Conservation (phyloP, 2,329 filamentous ascomycete species). For the Epicoccum nigrum region DNA sequence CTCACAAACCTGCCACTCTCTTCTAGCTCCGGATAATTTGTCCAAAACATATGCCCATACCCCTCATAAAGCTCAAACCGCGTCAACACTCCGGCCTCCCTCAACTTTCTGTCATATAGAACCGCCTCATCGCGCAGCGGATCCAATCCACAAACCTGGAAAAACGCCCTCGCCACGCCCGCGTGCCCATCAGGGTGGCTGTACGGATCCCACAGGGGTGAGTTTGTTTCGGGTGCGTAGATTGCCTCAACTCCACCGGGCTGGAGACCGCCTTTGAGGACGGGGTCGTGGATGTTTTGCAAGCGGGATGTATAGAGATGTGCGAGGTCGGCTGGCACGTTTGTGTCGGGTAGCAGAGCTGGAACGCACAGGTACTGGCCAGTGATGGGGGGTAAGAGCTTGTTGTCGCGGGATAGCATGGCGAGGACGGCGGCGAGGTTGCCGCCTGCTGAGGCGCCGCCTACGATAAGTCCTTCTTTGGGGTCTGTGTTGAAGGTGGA, state of each 20-base stretch:
- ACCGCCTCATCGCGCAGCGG: conserved; percentile 58
- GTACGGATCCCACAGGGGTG: conserved; percentile 41
- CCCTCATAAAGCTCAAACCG: conserved; percentile 52
- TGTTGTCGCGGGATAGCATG: conserved; percentile 51
- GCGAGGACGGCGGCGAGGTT: conserved; percentile 58
- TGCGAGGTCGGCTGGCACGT: conserved; percentile 49
- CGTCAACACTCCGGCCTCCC: conserved; percentile 47
- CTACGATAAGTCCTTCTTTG: conserved; percentile 56
- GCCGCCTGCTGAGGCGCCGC: conserved; percentile 59
- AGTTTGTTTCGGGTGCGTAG: conserved; percentile 35
- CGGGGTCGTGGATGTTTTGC: conserved; percentile 30
- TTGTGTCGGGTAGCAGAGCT: conserved; percentile 50
- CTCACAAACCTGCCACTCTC: conserved; percentile 31
- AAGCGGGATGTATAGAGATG: conserved; percentile 51
- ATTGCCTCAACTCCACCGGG: conserved; percentile 22
- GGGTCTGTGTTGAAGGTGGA: conserved; percentile 49
- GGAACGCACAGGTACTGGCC: conserved; percentile 57
- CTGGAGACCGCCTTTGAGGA: conserved; percentile 23
- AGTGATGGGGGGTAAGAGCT: conserved; percentile 52
- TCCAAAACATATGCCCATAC: conserved; percentile 53
- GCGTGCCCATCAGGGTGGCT: conserved; percentile 47
- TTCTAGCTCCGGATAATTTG: conserved; percentile 38
- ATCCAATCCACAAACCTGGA: conserved; percentile 57
- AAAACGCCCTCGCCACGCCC: conserved; percentile 53
- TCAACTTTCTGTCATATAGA: conserved; percentile 52